Evolutionary conservation across 2,329 filamentous ascomycete species (phyloP), one percentile per base, ranked within the genome.

Genomic region (Thelonectria discophora): DNA sequence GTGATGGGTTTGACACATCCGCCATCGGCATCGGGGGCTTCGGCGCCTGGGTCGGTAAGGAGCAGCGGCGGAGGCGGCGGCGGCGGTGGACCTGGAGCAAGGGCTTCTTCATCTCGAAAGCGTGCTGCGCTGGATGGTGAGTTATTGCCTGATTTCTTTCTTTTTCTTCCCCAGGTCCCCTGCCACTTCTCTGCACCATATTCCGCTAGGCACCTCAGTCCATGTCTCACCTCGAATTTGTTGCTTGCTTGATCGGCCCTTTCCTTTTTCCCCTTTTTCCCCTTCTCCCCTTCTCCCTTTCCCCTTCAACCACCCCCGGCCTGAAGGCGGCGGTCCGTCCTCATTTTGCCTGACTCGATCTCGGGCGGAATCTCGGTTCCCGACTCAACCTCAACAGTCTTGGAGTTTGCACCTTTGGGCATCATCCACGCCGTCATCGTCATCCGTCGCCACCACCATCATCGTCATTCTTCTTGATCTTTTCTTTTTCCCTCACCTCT

Each of bases 61-160:
- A 74, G 77, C 49, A 75, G 76, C 53, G 78, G 79, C 63, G 21
- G 21, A 24, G 77, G 75, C 62, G 65, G 66, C 52, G 62, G n/a
- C 2, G 18, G 60, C 15, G 62, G 58, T 27, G 61, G 61, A 52
- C 27, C 15, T 37, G 56, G 58, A 50, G 66, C 60, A 51, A 71
- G 70, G 70, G 73, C 68, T 39, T 65, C 64, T 69, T 78, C 77
- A 27, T 75, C 57, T 45, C 40, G 87, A 56, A 88, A 88, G 78
- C 80, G 86, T 71, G 86, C 81, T 67, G 84, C 86, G 57, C 88
- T 88, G 78, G 84, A 88, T 77, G 86, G 86, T 87, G 80, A 70
- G 80, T 74, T 24, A 24, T 24, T 34, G 45, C 55, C 9, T 30
- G 24, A 45, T 48, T 12, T n/a, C 18, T 21, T 54, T 45, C 20